Percentiles rank a stretch among this genome's conserved stretches.
Conservation (phyloP, 208 protist species). For the Porcisia deanei region DNA sequence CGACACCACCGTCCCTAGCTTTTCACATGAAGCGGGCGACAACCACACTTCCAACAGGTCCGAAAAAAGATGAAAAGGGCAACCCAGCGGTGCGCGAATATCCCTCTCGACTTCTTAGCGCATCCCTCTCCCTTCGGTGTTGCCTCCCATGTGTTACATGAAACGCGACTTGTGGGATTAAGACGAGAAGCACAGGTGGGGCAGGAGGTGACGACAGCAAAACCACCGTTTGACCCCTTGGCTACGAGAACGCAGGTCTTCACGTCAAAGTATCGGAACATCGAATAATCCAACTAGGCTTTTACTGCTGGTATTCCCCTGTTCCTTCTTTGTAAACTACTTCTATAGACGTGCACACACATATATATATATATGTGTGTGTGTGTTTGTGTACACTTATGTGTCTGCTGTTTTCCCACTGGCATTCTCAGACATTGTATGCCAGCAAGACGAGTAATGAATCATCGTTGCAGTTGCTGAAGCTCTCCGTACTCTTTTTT, state of each 20-base stretch:
- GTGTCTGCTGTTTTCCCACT: background rate
- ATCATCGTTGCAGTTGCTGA: background rate
- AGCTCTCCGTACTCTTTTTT: background rate
- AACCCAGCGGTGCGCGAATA: too few relatives aligned
- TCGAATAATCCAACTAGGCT: background rate
- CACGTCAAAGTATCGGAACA: background rate
- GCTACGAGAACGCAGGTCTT: background rate
- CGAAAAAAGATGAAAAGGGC: too few relatives aligned
- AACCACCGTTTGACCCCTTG: too few relatives aligned
- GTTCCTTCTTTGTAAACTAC: background rate
- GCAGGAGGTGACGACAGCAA: too few relatives aligned
- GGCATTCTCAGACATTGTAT: background rate
- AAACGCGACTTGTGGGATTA: too few relatives aligned
- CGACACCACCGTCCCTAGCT: too few relatives aligned
- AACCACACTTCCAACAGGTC: too few relatives aligned
- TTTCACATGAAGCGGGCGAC: too few relatives aligned
- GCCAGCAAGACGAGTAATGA: background rate
- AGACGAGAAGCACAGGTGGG: too few relatives aligned
- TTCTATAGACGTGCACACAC: background rate
- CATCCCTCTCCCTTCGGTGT: too few relatives aligned
- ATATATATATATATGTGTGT: background rate
- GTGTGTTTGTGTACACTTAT: background rate
- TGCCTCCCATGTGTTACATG: too few relatives aligned
- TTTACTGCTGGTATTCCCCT: background rate
- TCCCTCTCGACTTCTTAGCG: too few relatives aligned